Evolutionary conservation across 2,329 filamentous ascomycete genomes (phyloP), one percentile per base, ranked within the genome.

Genomic region (Ophiosphaerella narmari): DNA sequence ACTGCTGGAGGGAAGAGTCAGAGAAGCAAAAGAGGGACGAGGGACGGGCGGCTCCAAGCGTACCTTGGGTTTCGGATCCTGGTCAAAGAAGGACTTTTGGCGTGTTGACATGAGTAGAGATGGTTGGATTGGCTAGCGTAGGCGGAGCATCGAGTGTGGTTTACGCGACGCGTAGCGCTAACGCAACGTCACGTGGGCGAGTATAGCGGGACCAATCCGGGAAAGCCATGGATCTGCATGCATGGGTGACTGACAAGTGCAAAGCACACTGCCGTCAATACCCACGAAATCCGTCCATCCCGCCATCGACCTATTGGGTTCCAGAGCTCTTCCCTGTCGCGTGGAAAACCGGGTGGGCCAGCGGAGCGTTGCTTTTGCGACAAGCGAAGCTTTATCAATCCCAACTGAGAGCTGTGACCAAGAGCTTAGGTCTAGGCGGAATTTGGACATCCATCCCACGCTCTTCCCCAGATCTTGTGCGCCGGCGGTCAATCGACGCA

Each of bases 1-100:
- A 64, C 34, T 60, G 60, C 66, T 70, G 38, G 3, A 39, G 14
- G 37, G 21, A 33, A 33, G 39, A 33, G 40, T 39, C 46, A 41
- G 57, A 43, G 2, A 12, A 12, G 38, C 42, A 5, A 45, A 47
- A 21, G 13, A 14, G 34, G 9, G 7, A n/a, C 6, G 13, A 14
- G 34, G 9, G 7, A n/a, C 6, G 34, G 29, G 16, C 23, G 14
- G 14, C 31, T 37, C 46, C 31, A 48, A 43, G 34, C 32, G 34
- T 63, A 78, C 77, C 68, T 77, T 76, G 32, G 59, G 60, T 50
- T 66, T 74, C 52, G 70, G 69, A 43, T 77, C 67, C 62, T 80
- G 75, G 51, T 81, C 77, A 62, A 80, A 80, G 70, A 81, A 81
- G 53, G 77, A 78, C 63, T 75, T 78, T 55, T 80, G 79, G 54